These are phyloP conservation scores for Ophiostoma angusticollis DNA, from an alignment of 2,329 filamentous ascomycete species.

Conservation along the genomic window DNA sequence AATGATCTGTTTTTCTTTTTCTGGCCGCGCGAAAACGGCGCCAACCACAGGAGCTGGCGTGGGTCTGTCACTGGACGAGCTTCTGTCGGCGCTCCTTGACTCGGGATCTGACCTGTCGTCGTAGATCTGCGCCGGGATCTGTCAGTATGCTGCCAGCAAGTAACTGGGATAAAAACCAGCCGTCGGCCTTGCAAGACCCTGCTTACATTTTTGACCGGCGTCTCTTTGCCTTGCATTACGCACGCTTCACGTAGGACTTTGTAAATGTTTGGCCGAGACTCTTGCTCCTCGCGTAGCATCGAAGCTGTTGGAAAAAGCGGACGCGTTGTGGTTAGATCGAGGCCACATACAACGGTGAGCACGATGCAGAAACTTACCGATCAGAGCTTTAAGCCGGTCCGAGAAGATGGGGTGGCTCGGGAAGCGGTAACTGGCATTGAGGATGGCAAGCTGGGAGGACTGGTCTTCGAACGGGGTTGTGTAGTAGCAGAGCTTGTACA, in stretches of 20 bases:
- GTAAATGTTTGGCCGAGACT: constrained; percentile 78
- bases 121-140: constrained; percentile 54
- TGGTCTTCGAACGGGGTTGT: constrained; percentile 98
- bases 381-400: constrained; percentile 75
- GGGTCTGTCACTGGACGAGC: constrained; percentile 40
- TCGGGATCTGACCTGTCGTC: constrained; percentile 51
- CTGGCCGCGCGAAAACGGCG: constrained; percentile 66
- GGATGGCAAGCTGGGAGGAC: constrained; percentile 78
- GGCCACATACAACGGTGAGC: background rate
- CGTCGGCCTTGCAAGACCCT: too few relatives aligned
- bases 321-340: too few relatives aligned
- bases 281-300: constrained; percentile 79
- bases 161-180: too few relatives aligned
- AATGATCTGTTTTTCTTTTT: constrained; percentile 57
- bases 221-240: constrained; percentile 72
- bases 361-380: constrained; percentile 46
- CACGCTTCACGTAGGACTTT: constrained; percentile 81
- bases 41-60: constrained; percentile 54
- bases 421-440: constrained; percentile 91
- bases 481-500: constrained; percentile 99
- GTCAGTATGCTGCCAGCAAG: constrained; percentile 8
- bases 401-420: constrained; percentile 83
- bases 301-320: constrained; percentile 47
- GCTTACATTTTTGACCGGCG: constrained; percentile 82
- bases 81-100: constrained; percentile 35